Base-by-base conservation (phyloP, 2,329 filamentous ascomycete genomes). In the Ophiostoma quercus region DNA sequence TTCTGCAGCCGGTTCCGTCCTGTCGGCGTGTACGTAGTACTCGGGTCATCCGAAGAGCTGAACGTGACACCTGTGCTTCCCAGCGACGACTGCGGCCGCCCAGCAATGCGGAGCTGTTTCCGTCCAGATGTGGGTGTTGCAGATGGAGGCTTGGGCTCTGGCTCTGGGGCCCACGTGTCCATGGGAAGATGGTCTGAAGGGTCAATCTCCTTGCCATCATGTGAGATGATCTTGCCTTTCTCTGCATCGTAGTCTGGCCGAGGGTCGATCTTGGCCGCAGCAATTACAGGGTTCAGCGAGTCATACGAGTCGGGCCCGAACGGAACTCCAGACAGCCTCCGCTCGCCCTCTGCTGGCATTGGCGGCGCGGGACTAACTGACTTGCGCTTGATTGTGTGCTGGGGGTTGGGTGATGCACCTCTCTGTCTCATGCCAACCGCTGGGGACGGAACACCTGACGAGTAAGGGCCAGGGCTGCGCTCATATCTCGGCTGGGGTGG, bases 121-220 rank as follows among this genome's bases (percentile, higher is more conserved):
- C 86, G 83, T 3, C 84, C 83, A 0, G 77, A 75, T 80, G 41
- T 86, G 80, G 66, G 76, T 71, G 71, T 75, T 71, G 25, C 79
- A 3, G 69, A 68, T 1, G 76, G 74, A n/a, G 80, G 81, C 76
- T 88, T 90, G 29, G 84, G 83, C 74, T 91, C 89, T 0, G 90
- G 90, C 75, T 93, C 90, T 0, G 90, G 90, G 1, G 90, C 90
- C 90, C 90, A 93, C 1, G 87, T 87, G 69, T 91, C 88, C 76
- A 92, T 86, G 0, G 91, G 91, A 16, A 94, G 82, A 76, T 94
- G 91, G 77, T 94, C 91, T 0, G 90, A 92, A 0, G 91, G 91
- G 75, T 94, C 91, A 69, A 94, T 85, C 75, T 92, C 89, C 69
- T 89, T 84, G 7, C 91, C 91, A 76, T 92, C 90, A 73, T 90